Evolutionary conservation across 148 eudicot genomes (phyloP).

Genomic region (Vaccinium darrowii): DNA sequence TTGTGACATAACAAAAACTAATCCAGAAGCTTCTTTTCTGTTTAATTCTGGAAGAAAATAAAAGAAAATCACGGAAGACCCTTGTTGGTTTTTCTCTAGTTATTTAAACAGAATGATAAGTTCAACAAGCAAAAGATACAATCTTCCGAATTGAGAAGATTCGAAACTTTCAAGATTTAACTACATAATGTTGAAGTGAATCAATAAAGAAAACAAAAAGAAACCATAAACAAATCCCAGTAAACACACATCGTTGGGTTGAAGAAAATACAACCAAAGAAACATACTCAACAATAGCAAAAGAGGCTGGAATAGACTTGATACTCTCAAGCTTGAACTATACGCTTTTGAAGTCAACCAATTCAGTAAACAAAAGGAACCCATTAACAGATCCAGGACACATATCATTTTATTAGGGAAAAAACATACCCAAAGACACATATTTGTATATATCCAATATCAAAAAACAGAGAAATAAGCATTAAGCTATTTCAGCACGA

Average conservation of each 20-base stretch:
- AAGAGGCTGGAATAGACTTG: neutral
- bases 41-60: no score
- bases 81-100: no score
- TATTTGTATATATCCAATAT: neutral
- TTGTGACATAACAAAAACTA: no score
- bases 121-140: no score
- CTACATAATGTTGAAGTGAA: neutral
- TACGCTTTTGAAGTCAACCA: neutral
- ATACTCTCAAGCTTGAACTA: neutral
- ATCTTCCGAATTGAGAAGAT: no score
- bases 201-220: no score
- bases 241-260: neutral
- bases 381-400: neutral
- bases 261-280: neutral
- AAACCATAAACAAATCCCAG: no score
- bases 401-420: neutral
- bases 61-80: no score
- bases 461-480: neutral
- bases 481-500: neutral
- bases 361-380: neutral
- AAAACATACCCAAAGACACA: neutral
- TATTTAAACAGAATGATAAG: no score
- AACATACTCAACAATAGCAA: neutral
- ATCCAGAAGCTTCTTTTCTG: no score
- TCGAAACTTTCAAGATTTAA: no score